Conservation (phyloP, 2,329 filamentous ascomycete genomes). For the Colletotrichum horii region DNA sequence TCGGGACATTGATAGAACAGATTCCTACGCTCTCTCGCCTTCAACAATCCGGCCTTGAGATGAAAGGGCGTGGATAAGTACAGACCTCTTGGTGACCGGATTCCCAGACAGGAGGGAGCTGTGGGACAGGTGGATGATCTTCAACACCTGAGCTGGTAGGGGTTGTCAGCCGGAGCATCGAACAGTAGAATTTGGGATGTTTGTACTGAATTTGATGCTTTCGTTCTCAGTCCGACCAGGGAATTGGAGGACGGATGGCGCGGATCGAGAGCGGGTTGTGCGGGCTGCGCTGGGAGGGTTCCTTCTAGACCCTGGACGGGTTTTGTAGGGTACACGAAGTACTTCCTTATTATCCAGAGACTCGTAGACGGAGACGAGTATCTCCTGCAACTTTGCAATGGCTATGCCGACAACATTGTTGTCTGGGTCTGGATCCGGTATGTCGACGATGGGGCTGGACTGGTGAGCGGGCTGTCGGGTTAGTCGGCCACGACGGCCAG, state of each 20-base stretch:
- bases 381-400: slow-evolving; percentile 59
- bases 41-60: not conserved
- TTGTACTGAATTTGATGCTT: slow-evolving; percentile 59
- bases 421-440: not conserved
- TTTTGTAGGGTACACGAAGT: slow-evolving; percentile 53
- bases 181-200: not conserved
- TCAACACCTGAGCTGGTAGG: slow-evolving; percentile 56
- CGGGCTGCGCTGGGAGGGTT: not conserved
- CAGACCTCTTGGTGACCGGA: slow-evolving; percentile 67
- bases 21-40: slow-evolving; percentile 56
- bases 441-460: not conserved
- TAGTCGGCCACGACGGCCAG: slow-evolving; percentile 3
- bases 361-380: slow-evolving; percentile 57
- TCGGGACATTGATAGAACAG: slow-evolving; percentile 80
- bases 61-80: not conserved
- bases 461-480: not conserved
- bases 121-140: slow-evolving; percentile 64
- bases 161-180: not conserved
- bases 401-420: slow-evolving; percentile 31
- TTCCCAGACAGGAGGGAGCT: slow-evolving; percentile 60
- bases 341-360: slow-evolving; percentile 48
- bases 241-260: slow-evolving; percentile 37
- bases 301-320: slow-evolving; percentile 26
- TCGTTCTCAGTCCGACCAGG: slow-evolving; percentile 54
- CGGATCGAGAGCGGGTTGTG: not conserved